Conservation (phyloP, 148 eudicot genomes). For the Fagopyrum esculentum region DNA sequence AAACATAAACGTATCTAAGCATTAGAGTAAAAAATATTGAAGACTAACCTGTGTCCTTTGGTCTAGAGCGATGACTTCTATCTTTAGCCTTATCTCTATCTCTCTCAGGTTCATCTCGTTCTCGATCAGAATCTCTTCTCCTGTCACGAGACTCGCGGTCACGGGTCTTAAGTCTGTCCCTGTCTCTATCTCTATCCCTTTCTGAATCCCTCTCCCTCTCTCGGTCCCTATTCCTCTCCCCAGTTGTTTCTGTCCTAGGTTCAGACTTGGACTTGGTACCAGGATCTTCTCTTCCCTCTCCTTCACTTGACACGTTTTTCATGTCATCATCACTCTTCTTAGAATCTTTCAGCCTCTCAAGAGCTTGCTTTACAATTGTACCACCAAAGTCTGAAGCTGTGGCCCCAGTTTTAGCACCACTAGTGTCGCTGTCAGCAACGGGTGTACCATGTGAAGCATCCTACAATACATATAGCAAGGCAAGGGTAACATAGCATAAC, state of each 20-base stretch:
- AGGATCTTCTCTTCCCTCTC: slow-evolving; percentile 52
- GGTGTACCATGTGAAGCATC: slow-evolving; percentile 48
- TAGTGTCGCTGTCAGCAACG: slow-evolving; percentile 30
- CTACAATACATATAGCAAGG: slow-evolving; percentile 23
- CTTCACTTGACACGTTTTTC: slow-evolving; percentile 28
- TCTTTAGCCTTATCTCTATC: slow-evolving; percentile 42
- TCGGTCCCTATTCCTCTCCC: slow-evolving; percentile 52
- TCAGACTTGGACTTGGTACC: slow-evolving; percentile 40
- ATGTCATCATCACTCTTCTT: slow-evolving; percentile 66
- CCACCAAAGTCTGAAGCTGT: slow-evolving; percentile 34
- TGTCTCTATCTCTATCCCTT: slow-evolving; percentile 42
- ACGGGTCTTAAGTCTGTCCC: slow-evolving; percentile 41
- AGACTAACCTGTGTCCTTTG: slow-evolving; percentile 52
- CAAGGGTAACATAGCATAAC: background rate
- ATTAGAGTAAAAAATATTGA: background rate
- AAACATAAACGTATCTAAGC: background rate
- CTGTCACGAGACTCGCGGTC: slow-evolving; percentile 44
- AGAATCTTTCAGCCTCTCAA: slow-evolving; percentile 56
- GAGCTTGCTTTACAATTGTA: slow-evolving; percentile 36
- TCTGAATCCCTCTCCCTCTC: slow-evolving; percentile 42
- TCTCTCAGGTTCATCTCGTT: slow-evolving; percentile 63
- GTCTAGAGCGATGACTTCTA: slow-evolving; percentile 55
- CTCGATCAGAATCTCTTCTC: slow-evolving; percentile 81
- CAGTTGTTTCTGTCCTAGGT: slow-evolving; percentile 40
- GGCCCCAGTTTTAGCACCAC: slow-evolving; percentile 30